Evolutionary conservation across 345 rosid genomes (phyloP), one percentile per base, ranked within the genome.

Genomic region (Rubroshorea leprosula): DNA sequence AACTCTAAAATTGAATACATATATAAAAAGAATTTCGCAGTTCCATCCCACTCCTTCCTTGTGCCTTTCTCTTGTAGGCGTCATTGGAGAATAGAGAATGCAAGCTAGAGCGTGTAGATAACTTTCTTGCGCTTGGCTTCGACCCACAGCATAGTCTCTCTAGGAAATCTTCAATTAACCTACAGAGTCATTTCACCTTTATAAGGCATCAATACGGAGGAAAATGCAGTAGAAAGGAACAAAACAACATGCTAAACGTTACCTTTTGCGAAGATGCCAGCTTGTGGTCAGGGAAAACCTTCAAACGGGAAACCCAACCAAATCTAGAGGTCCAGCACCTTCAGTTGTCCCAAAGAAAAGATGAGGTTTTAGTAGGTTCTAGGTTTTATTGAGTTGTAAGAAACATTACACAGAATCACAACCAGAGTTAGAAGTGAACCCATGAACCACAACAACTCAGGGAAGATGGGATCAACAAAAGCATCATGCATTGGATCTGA

Each of bases 281-380:
- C 69, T 84, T 87, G 4, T 68, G 74, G 72, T 86, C 98, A 3
- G 90, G 95, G 73, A 86, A 91, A 80, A 51, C 83, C 95, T 58
- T 88, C 93, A 50, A 88, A 69, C 85, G 86, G 70, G 75, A n/a
- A 84, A 83, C 96, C 73, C 83, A 92, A 77, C 98, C 96, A 92
- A 48, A 88, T 88, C 29, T 92, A 92, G 50, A 92, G 80, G 73
- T 88, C 96, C 68, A 92, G 71, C 52, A 86, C 98, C 95, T 92
- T 71, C n/a, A n/a, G 18, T 62, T 41, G 47, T 24, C 31, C 12
- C 55, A 66, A 62, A 64, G 26, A 62, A 47, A 1, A 29, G 41
- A 23, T 46, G 55, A 8, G 41, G 41, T 23, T 17, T 49, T 39
- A 71, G 65, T n/a, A n/a, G n/a, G n/a, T n/a, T n/a, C n/a, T n/a